Conservation (phyloP, 495 filamentous ascomycete species). For the Annulohypoxylon nitens region DNA sequence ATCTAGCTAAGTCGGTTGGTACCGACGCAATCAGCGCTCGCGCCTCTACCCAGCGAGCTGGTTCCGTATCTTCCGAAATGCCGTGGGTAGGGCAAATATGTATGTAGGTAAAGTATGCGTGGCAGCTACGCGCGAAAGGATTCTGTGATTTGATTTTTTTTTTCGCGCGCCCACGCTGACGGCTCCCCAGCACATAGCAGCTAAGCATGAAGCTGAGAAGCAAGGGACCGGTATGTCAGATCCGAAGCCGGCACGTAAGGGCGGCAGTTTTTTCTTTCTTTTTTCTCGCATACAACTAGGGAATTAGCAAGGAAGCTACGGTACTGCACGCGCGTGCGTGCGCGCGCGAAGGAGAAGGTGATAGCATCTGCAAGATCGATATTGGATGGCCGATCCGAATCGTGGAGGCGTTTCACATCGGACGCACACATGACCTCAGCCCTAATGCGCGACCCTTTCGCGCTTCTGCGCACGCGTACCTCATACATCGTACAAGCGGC, state of each 20-base stretch:
- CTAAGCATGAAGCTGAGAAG: background rate
- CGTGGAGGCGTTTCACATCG: conserved; percentile 46
- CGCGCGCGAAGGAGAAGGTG: background rate
- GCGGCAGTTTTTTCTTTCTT: conserved; percentile 13
- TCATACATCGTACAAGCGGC: conserved; percentile 1
- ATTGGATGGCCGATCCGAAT: conserved; percentile 42
- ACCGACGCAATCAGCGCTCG: conserved; percentile 44
- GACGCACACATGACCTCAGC: conserved; percentile 43
- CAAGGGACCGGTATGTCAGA: conserved; percentile 2
- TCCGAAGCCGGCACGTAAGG: conserved; percentile 29
- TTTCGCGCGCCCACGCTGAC: background rate
- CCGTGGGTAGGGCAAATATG: conserved; percentile 19
- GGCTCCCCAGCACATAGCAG: background rate
- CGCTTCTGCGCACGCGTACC: background rate
- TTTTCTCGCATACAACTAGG: background rate
- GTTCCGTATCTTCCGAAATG: conserved; percentile 34
- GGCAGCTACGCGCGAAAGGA: conserved; percentile 19
- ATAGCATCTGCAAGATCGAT: conserved; percentile 41
- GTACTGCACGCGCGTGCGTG: background rate
- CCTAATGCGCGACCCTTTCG: conserved; percentile 31
- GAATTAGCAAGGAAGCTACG: background rate
- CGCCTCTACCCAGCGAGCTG: conserved; percentile 33
- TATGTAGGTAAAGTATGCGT: background rate
- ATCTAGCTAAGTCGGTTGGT: conserved; percentile 39
- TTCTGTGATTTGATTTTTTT: background rate